These are phyloP conservation scores for Carex arenaria DNA, from an alignment of 202 grass and related monocot species.

Conservation along the genomic window DNA sequence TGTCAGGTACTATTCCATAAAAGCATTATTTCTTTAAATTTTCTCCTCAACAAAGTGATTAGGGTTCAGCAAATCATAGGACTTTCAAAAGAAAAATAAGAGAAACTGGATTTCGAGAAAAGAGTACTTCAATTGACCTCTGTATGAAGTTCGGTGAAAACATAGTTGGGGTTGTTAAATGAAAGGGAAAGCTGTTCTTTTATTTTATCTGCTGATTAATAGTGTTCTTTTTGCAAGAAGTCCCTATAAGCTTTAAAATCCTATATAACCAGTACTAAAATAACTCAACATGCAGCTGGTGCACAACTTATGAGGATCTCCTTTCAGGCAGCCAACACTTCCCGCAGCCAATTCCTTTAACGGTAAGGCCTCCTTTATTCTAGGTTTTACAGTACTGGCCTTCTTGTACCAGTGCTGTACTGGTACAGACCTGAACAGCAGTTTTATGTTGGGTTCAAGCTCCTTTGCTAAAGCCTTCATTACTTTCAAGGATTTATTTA, in stretches of 20 bases:
- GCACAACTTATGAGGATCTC: conserved; percentile 80
- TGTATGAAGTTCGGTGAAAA: neutral
- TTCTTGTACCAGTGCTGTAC: neutral
- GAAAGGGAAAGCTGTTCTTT: neutral
- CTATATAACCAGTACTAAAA: neutral
- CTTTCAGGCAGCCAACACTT: conserved; percentile 59
- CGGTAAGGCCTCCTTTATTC: conserved; percentile 40
- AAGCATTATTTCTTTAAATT: neutral
- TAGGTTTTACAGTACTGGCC: neutral
- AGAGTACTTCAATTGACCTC: neutral
- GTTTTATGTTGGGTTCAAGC: neutral
- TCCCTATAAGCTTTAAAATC: neutral
- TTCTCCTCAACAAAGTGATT: neutral
- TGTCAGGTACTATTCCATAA: neutral
- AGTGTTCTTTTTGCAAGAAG: neutral
- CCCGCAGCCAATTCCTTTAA: conserved; percentile 61
- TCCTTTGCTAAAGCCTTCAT: neutral
- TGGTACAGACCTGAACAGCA: neutral
- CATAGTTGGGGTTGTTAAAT: neutral
- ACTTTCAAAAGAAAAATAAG: neutral
- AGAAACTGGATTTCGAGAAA: neutral
- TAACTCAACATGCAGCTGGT: conserved; percentile 51
- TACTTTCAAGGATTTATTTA: neutral
- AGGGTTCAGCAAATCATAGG: neutral
- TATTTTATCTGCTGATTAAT: neutral